Base-by-base conservation (phyloP, 495 filamentous ascomycete genomes). In the Xylaria grammica region DNA sequence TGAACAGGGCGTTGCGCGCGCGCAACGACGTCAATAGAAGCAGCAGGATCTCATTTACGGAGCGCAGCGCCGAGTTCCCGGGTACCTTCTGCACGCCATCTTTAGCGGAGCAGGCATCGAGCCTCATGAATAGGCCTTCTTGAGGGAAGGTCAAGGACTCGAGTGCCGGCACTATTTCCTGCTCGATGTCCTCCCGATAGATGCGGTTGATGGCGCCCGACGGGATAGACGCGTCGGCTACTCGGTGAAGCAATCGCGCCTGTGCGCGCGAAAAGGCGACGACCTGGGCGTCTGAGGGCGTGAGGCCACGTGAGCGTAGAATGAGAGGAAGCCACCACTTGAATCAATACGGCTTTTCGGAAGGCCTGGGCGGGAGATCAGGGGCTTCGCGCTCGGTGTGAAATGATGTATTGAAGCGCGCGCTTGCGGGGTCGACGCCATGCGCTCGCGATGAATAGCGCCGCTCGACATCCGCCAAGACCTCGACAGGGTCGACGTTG, bases 51-150 rank as follows among this genome's bases (percentile, higher is more conserved):
- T 76, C 69, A 0, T 67, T 48, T 3, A 59, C 54, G 1, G 60
- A 64, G 30, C 54, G 52, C 13, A 77, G 15, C 19, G 70, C 38
- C 8, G 64, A 44, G 22, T 68, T 48, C 0, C 72, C 74, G 1
- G 63, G 55, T 10, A 52, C 58, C 46, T 32, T 48, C 27, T 48
- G 56, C 56, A 48, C 36, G 8, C 63, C 73, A 26, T 78, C 77
- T 55, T 74, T 75, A 7, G 72, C 42, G 8, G 75, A 75, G 42
- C 70, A 79, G n/a, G 69, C 66, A 4, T 66, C 69, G 10, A 78
- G 64, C n/a, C 74, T 61, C 49, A 72, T 65, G 32, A 77, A 78
- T 11, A 72, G 68, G 11, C 70, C 74, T 20, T 65, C 26, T 0
- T 59, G 57, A 15, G 72, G 70, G 46, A 75, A 74, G 17, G 50